Base-by-base conservation (phyloP, 192 early-diverging fungal genomes). In the Umbelopsis sp. region DNA sequence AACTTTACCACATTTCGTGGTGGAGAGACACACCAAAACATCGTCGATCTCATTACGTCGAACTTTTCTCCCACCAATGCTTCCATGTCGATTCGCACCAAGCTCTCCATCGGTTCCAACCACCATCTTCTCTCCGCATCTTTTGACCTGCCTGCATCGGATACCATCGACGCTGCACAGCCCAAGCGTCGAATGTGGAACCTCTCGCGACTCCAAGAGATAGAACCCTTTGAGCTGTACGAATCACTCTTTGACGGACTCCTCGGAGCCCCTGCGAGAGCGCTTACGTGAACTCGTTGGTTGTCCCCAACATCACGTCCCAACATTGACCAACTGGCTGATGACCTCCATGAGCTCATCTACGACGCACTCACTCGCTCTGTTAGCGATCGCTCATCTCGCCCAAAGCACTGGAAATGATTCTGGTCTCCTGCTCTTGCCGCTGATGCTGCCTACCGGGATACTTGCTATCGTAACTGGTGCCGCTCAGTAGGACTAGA, bases 1-100 rank as follows among this genome's bases (percentile, higher is more conserved):
- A 75, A 68, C 5, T 75, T 14, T 16, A 29, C 7, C 14, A 14
- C 34, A 3, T 68, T 26, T 31, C 45, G 66, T 20, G 12, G 2
- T 26, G 9, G 29, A 32, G 9, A 12, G 25, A 10, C 29, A 9
- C 53, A 31, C 26, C 51, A 26, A 29, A 75, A 68, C 24, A 43
- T 75, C 11, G 70, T 75, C 41, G 74, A 75, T 22, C 25, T 75
- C 1, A 70, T 70, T 25, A 53, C 70, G 0, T 52, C 67, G 0
- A 75, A 70, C 29, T 22, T 34, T 5, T 22, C 44, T 3, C 43
- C 68, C 0, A 4, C 38, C 12, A 54, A 54, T 16, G 53, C 53
- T 0, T 29, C 53, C 8, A 54, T 54, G 53, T 26, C 8, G 6
- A 54, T 54, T 16, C 53, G 24, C 26, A 54, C 53, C 4, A 24